Conservation (phyloP, 768 basidiomycete genomes). For the Thelephora ganbajun region DNA sequence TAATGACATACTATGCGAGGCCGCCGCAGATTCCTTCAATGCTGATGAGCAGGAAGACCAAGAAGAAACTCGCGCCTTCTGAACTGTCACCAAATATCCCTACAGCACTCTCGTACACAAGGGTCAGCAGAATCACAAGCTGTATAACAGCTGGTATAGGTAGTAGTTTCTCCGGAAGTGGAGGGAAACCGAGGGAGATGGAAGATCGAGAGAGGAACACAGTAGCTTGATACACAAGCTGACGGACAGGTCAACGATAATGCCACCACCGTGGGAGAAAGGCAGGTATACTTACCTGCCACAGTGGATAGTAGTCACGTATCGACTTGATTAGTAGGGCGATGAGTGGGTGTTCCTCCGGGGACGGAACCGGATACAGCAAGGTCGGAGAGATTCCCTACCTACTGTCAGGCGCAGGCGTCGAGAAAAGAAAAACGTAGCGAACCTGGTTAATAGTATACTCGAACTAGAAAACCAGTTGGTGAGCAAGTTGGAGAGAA, state of each 20-base stretch:
- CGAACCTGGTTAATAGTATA: constrained; percentile 80
- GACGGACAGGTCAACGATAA: background rate
- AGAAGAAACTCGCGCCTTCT: constrained; percentile 33
- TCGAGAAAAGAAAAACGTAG: background rate
- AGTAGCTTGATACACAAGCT: constrained; percentile 81
- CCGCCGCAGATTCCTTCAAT: constrained; percentile 91
- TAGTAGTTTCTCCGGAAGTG: constrained; percentile 56
- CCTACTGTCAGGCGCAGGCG: background rate
- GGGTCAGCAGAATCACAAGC: constrained; percentile 43
- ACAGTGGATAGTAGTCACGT: constrained; percentile 90
- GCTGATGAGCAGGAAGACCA: constrained; percentile 68
- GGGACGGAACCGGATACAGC: constrained; percentile 69
- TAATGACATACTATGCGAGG: constrained; percentile 64
- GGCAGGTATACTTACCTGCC: constrained; percentile 49
- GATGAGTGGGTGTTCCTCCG: constrained; percentile 44
- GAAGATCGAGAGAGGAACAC: constrained; percentile 91
- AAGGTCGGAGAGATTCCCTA: constrained; percentile 86
- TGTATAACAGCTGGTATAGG: constrained; percentile 69
- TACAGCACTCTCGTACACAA: constrained; percentile 53
- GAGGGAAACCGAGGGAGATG: constrained; percentile 71
- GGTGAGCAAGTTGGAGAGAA: constrained; percentile 16
- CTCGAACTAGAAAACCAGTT: constrained; percentile 44
- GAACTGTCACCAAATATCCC: constrained; percentile 42
- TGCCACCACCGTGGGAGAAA: background rate
- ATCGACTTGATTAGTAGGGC: constrained; percentile 70